These are phyloP conservation scores for Vanderwaltozyma tropicalis DNA, from an alignment of 805 yeast genomes.

Conservation along the genomic window DNA sequence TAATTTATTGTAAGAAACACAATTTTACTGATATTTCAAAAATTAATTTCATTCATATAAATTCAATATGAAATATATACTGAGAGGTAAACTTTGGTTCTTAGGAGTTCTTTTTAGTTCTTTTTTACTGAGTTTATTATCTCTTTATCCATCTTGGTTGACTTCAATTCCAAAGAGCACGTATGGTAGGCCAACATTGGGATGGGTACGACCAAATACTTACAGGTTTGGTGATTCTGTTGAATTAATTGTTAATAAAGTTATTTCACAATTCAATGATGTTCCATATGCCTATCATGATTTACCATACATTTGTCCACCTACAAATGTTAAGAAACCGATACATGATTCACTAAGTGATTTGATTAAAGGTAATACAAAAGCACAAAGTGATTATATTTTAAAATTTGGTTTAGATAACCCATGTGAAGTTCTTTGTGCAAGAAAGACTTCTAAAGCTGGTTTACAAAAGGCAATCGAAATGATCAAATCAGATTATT, in stretches of 20 bases:
- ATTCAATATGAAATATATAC: background rate
- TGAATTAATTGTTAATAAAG: conserved; percentile 62
- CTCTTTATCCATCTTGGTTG: background rate
- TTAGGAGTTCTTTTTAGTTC: background rate
- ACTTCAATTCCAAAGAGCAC: background rate
- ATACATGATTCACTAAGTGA: conserved; percentile 64
- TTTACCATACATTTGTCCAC: conserved; percentile 73
- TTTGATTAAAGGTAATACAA: conserved; percentile 69
- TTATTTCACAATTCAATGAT: conserved; percentile 38
- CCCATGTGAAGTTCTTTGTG: conserved; percentile 60
- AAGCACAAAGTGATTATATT: conserved; percentile 65
- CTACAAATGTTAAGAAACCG: conserved; percentile 42
- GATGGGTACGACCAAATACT: conserved; percentile 27
- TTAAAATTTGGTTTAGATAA: conserved; percentile 54
- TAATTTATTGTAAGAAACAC: too few relatives aligned
- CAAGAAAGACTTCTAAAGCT: conserved; percentile 42
- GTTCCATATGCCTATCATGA: conserved; percentile 61
- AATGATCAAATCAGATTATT: conserved; percentile 58
- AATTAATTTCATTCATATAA: too few relatives aligned
- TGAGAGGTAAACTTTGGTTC: conserved; percentile 1
- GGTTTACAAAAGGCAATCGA: conserved; percentile 48
- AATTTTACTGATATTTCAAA: too few relatives aligned
- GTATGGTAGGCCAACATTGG: conserved; percentile 3
- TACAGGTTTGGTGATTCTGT: conserved; percentile 48
- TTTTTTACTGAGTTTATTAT: background rate